These are phyloP conservation scores for Arthroderma uncinatum DNA, from an alignment of 2,329 filamentous ascomycete species.

Conservation along the genomic window DNA sequence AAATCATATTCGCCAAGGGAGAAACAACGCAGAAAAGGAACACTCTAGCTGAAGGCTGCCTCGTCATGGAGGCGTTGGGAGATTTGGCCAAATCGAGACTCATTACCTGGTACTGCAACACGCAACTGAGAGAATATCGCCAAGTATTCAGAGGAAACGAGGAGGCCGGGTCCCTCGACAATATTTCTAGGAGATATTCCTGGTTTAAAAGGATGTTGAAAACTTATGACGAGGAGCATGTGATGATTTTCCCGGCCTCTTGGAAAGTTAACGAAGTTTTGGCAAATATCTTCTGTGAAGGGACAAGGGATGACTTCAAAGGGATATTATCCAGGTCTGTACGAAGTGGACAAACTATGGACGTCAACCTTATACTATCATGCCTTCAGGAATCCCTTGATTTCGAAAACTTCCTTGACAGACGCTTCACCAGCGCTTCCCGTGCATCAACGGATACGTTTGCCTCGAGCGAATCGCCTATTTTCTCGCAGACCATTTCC, in stretches of 20 bases:
- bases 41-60: conserved; percentile 73
- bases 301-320: conserved; percentile 90
- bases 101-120: conserved; percentile 96
- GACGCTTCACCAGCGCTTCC: conserved; percentile 59
- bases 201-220: conserved; percentile 97
- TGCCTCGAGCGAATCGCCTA: conserved; percentile 62
- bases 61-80: conserved; percentile 89
- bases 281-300: conserved; percentile 87
- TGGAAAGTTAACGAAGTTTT: conserved; percentile 89
- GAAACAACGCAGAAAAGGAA: conserved; percentile 61
- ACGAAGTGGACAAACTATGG: conserved; percentile 66
- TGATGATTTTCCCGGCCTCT: conserved; percentile 68
- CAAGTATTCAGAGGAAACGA: conserved; percentile 94
- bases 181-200: conserved; percentile 85
- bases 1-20: conserved; percentile 81
- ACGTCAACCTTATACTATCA: conserved; percentile 77
- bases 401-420: conserved; percentile 86
- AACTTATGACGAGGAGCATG: conserved; percentile 88
- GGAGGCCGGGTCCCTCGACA: conserved; percentile 90
- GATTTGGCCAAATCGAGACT: conserved; percentile 72
- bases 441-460: conserved; percentile 82
- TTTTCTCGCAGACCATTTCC: conserved; percentile 83
- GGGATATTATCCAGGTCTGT: conserved; percentile 81
- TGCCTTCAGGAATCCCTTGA: conserved; percentile 93
- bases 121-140: conserved; percentile 85